Evolutionary conservation across 1,284 basidiomycete species (phyloP).

Genomic region (Neolentinus lepideus): DNA sequence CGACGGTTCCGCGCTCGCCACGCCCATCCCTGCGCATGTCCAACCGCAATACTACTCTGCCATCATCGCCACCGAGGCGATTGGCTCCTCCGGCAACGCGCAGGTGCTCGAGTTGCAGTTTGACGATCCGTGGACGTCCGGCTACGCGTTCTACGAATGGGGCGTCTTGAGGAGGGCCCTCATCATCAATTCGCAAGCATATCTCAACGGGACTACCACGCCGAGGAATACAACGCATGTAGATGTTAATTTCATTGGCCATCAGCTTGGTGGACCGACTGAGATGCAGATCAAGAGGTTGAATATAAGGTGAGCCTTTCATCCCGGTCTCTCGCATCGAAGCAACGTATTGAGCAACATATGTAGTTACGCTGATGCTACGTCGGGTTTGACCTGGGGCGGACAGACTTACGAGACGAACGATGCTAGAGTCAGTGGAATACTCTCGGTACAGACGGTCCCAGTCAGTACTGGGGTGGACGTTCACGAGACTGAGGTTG

Average conservation of each 20-base stretch:
- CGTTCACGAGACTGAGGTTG: constrained; percentile 47
- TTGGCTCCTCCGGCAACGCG: constrained; percentile 31
- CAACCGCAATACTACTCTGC: constrained; percentile 58
- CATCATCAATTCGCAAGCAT: constrained; percentile 52
- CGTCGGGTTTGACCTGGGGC: constrained; percentile 49
- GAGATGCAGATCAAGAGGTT: constrained; percentile 36
- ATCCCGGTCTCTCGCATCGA: constrained; percentile 4
- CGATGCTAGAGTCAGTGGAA: constrained; percentile 38
- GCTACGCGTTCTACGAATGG: constrained; percentile 55
- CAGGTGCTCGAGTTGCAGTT: constrained; percentile 45
- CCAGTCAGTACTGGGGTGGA: constrained; percentile 37
- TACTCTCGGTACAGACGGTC: constrained; percentile 25
- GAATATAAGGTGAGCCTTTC: constrained; percentile 30
- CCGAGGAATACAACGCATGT: constrained; percentile 36
- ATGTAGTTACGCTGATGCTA: constrained; percentile 47
- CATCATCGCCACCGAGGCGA: constrained; percentile 38
- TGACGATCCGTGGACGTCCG: constrained; percentile 42
- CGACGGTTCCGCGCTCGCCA: constrained; percentile 38
- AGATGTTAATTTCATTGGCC: constrained; percentile 28
- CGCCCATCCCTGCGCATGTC: constrained; percentile 44
- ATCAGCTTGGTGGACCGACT: constrained; percentile 11
- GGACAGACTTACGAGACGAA: constrained; percentile 58
- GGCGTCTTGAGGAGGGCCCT: constrained; percentile 38
- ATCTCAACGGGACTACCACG: constrained; percentile 26
- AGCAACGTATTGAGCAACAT: background rate